A percentile compares a stretch with the other conserved stretches of the same genome.
Conservation (phyloP, 805 yeast genomes). For the Vanderwaltozyma verrucispora region DNA sequence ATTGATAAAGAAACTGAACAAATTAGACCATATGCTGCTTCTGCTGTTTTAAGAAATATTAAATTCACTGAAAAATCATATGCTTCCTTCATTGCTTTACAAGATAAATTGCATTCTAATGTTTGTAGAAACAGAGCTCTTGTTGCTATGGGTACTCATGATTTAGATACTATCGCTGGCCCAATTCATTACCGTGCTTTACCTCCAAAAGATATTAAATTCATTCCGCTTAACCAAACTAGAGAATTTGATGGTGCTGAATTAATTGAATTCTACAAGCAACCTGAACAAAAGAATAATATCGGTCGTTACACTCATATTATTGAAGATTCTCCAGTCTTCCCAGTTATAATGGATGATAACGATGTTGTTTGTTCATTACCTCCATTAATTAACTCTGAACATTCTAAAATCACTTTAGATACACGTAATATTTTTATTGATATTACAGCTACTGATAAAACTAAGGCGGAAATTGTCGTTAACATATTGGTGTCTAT, state of each 20-base stretch:
- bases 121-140: constrained; percentile 94
- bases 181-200: constrained; percentile 86
- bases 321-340: constrained; percentile 78
- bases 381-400: constrained; percentile 95
- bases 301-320: constrained; percentile 82
- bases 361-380: constrained; percentile 72
- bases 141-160: constrained; percentile 98
- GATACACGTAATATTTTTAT: constrained; percentile 82
- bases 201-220: constrained; percentile 65
- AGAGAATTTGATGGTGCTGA: constrained; percentile 62
- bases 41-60: constrained; percentile 82
- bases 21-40: constrained; percentile 89
- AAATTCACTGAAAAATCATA: constrained; percentile 75
- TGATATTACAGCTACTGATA: constrained; percentile 93
- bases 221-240: constrained; percentile 64
- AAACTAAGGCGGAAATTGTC: constrained; percentile 87
- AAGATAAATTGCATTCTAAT: constrained; percentile 91
- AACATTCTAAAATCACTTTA: constrained; percentile 77
- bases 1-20: constrained; percentile 63
- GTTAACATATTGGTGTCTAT: constrained; percentile 87
- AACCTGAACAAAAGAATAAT: constrained; percentile 69
- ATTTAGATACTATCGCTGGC: constrained; percentile 64
- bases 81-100: constrained; percentile 90
- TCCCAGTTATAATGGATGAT: constrained; percentile 80
- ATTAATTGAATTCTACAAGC: constrained; percentile 71